Percentiles rank a stretch among this genome's conserved stretches.
phyloP scores from a whole-genome alignment of 2,329 filamentous ascomycete species.

The Neopestalotiopsis sp. region DNA sequence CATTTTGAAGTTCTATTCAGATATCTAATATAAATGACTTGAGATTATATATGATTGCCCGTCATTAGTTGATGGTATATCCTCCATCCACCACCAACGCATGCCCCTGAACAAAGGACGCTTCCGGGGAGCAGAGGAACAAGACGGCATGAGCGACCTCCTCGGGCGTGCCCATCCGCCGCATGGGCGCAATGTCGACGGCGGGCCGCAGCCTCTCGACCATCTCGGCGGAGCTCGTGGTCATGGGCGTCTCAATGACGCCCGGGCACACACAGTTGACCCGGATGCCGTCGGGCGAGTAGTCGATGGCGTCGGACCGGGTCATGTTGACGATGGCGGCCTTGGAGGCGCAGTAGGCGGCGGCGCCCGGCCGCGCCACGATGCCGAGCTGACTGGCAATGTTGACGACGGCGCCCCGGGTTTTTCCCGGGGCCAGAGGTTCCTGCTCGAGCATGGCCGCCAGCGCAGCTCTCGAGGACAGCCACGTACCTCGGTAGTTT shows the following conservation, averaged over 20 bases:
- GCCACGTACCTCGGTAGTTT: slow-evolving; percentile 60
- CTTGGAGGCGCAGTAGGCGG: slow-evolving; percentile 63
- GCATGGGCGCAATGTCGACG: slow-evolving; percentile 54
- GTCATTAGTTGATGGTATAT: slow-evolving; percentile 50
- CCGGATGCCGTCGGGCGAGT: slow-evolving; percentile 48
- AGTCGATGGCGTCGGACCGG: slow-evolving; percentile 60
- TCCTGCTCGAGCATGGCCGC: slow-evolving; percentile 52
- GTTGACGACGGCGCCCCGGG: slow-evolving; percentile 56
- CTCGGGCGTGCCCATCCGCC: slow-evolving; percentile 53
- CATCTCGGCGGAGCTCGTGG: slow-evolving; percentile 45
- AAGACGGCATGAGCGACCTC: slow-evolving; percentile 56
- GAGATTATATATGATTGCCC: background rate
- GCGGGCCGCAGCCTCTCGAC: slow-evolving; percentile 45
- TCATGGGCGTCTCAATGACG: slow-evolving; percentile 53
- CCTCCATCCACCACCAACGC: slow-evolving; percentile 59
- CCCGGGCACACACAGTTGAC: slow-evolving; percentile 48
- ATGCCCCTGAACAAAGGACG: slow-evolving; percentile 58
- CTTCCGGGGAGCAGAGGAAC: slow-evolving; percentile 53
- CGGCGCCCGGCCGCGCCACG: slow-evolving; percentile 52
- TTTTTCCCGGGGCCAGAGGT: slow-evolving; percentile 40
- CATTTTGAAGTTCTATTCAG: background rate
- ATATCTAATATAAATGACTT: too few species aligned
- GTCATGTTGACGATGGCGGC: slow-evolving; percentile 65
- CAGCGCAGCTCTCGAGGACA: slow-evolving; percentile 50
- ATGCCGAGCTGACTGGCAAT: slow-evolving; percentile 59